phyloP scores from a whole-genome alignment of 2,329 filamentous ascomycete genomes.

The Fusarium irregulare region DNA sequence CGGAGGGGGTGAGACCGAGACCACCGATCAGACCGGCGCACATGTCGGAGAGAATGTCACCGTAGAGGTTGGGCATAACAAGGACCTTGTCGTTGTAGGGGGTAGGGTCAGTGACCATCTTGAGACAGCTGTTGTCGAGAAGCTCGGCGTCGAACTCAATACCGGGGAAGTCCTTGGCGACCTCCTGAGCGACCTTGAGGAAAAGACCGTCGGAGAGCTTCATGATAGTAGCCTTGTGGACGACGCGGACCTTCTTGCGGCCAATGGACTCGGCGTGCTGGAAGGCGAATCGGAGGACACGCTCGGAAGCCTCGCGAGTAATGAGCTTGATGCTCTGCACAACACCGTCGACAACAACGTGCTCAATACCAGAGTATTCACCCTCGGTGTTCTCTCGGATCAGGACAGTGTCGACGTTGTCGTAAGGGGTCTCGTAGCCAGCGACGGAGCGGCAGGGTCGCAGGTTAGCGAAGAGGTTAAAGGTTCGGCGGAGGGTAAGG shows the following conservation, averaged over 20 bases:
- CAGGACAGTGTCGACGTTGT: conserved; percentile 94
- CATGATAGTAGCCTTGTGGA: conserved; percentile 99
- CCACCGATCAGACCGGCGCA: conserved; percentile 98
- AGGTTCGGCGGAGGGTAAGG: conserved; percentile 96
- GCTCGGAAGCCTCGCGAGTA: conserved; percentile 92
- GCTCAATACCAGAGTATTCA: conserved; percentile 99
- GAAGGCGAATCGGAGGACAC: conserved; percentile 97
- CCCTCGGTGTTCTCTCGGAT: conserved; percentile 99
- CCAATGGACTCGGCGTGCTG: conserved; percentile 95
- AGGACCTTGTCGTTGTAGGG: conserved; percentile 99
- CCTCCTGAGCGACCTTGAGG: conserved; percentile 84
- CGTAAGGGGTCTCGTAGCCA: conserved; percentile 98
- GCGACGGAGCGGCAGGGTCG: conserved; percentile 97
- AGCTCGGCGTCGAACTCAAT: conserved; percentile 98
- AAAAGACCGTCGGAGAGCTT: conserved; percentile 99
- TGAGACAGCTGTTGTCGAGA: conserved; percentile 98
- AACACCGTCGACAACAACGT: conserved; percentile 96
- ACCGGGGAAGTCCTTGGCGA: conserved; percentile 94
- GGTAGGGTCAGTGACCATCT: conserved; percentile 95
- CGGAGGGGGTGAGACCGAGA: conserved; percentile 94
- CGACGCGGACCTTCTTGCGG: conserved; percentile 95
- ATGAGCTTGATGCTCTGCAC: conserved; percentile 99
- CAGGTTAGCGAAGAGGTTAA: conserved; percentile 99
- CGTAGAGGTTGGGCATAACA: conserved; percentile 98
- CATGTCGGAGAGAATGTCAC: conserved; percentile 99